Percentiles rank a stretch among this genome's conserved stretches.
Evolutionary conservation across 805 yeast species (phyloP).

Genomic region (Yarrowia osloensis): DNA sequence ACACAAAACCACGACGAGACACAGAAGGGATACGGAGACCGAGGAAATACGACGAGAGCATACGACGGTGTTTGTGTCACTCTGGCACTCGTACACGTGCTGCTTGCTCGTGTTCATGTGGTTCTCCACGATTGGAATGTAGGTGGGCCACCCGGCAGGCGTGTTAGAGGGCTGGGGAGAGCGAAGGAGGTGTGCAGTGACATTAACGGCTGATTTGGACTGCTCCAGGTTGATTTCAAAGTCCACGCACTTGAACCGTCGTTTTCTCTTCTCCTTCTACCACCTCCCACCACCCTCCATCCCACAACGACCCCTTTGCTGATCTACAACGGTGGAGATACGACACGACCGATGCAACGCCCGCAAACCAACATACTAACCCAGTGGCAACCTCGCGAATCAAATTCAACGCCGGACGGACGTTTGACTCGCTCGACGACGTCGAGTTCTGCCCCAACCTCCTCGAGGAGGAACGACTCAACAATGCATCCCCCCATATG

Average conservation of each 20-base stretch:
- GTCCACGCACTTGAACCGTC: too few relatives aligned
- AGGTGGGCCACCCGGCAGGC: constrained; percentile 16
- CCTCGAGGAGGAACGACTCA: constrained; percentile 33
- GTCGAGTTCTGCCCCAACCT: constrained; percentile 59
- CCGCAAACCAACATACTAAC: background rate
- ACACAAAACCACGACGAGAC: background rate
- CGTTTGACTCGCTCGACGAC: constrained; percentile 68
- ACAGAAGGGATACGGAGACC: background rate
- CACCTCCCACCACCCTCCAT: background rate
- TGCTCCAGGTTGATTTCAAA: too few relatives aligned
- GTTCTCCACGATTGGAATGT: background rate
- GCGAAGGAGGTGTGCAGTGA: too few relatives aligned
- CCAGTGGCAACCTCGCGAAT: constrained; percentile 27
- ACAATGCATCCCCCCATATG: constrained; percentile 18
- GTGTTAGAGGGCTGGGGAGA: background rate
- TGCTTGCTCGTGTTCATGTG: background rate
- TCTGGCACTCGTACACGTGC: background rate
- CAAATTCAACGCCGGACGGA: constrained; percentile 56
- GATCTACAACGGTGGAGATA: background rate
- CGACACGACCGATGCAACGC: background rate
- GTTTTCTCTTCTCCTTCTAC: background rate
- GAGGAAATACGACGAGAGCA: background rate
- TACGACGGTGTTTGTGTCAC: background rate
- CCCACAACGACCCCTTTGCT: background rate
- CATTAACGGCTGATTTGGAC: too few relatives aligned